Conservation (phyloP, 208 protist species). For the Acanthamoeba culbertsoni region DNA sequence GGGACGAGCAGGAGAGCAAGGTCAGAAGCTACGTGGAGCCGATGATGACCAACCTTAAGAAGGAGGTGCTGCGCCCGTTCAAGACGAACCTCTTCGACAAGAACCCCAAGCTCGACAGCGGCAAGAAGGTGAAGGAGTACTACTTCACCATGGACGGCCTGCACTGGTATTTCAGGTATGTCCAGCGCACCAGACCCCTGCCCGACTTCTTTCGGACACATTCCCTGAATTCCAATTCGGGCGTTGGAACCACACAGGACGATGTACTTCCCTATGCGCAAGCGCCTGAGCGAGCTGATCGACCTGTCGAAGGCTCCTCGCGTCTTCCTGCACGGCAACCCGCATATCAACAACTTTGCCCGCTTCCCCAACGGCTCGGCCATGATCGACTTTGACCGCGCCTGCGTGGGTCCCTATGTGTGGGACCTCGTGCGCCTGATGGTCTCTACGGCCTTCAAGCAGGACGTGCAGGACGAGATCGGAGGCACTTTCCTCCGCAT, state of each 20-base stretch:
- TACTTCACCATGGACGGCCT: slow-evolving; percentile 18
- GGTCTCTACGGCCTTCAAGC: slow-evolving; percentile 37
- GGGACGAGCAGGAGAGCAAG: slow-evolving; percentile 32
- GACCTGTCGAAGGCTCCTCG: not conserved
- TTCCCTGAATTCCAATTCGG: no score
- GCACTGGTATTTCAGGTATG: slow-evolving; percentile 33
- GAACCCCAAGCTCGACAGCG: slow-evolving; percentile 32
- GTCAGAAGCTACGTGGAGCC: slow-evolving; percentile 26
- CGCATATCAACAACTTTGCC: slow-evolving; percentile 56
- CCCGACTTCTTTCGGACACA: no score
- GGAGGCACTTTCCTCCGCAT: not conserved
- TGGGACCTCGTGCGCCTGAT: slow-evolving; percentile 21
- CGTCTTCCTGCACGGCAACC: slow-evolving; percentile 53
- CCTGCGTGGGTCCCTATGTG: slow-evolving; percentile 22
- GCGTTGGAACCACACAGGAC: not conserved
- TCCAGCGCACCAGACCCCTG: not conserved
- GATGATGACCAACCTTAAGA: slow-evolving; percentile 16
- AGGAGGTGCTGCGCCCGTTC: not conserved
- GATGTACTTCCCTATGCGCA: slow-evolving; percentile 31
- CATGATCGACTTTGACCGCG: slow-evolving; percentile 51
- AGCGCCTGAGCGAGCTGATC: not conserved
- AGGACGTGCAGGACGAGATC: slow-evolving; percentile 17
- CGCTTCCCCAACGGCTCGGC: slow-evolving; percentile 5
- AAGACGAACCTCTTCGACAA: slow-evolving; percentile 36
- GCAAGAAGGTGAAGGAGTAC: slow-evolving; percentile 45